phyloP scores from a whole-genome alignment of 768 basidiomycete species.

The Phylloporus scabripes region DNA sequence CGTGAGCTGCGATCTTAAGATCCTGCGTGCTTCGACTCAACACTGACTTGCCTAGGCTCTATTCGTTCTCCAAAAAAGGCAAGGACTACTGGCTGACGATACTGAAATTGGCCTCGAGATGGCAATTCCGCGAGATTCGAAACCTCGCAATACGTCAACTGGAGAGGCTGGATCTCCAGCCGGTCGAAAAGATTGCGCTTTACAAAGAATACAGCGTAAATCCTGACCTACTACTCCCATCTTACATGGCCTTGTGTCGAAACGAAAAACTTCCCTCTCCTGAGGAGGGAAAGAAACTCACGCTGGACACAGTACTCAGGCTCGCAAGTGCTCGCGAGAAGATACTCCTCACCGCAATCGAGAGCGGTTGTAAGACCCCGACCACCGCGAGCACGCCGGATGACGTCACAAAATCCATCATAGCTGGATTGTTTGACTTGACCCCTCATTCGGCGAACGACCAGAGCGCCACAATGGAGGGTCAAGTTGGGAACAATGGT shows the following conservation, averaged over 20 bases:
- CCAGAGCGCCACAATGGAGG: neutral
- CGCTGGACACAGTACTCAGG: conserved; percentile 48
- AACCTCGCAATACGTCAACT: conserved; percentile 51
- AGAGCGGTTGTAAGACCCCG: conserved; percentile 25
- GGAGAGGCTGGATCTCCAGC: conserved; percentile 40
- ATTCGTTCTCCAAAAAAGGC: conserved; percentile 48
- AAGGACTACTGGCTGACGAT: conserved; percentile 52
- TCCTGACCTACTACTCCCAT: conserved; percentile 41
- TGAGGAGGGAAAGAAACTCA: conserved; percentile 52
- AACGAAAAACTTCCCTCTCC: conserved; percentile 47
- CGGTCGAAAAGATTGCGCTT: conserved; percentile 49
- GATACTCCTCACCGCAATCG: conserved; percentile 31
- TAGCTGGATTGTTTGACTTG: conserved; percentile 32
- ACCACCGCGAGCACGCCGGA: conserved; percentile 23
- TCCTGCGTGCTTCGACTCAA: conserved; percentile 3
- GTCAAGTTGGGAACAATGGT: conserved; percentile 6
- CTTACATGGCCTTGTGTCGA: conserved; percentile 48
- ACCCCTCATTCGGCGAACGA: conserved; percentile 1
- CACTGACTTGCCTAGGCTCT: conserved; percentile 35
- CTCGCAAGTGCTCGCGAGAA: conserved; percentile 52
- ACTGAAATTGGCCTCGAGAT: conserved; percentile 47
- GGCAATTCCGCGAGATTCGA: conserved; percentile 50
- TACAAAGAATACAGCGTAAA: conserved; percentile 54
- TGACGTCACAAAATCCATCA: conserved; percentile 23
- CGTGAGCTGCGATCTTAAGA: conserved; percentile 35